Evolutionary conservation across 768 basidiomycete genomes (phyloP).

Genomic region (Kwoniella europaea): DNA sequence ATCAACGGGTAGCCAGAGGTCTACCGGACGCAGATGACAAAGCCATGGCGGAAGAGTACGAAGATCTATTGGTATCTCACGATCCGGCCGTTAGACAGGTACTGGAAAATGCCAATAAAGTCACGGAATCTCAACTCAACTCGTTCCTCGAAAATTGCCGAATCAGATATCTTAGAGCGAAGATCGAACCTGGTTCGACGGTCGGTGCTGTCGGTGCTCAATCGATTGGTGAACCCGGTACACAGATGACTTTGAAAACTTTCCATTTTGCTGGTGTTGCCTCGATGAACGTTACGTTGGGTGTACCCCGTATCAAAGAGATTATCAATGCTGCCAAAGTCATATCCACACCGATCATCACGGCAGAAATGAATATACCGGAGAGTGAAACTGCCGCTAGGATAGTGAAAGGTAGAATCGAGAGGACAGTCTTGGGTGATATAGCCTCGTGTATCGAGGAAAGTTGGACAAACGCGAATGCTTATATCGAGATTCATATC

Average conservation of each 20-base stretch:
- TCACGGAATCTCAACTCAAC: slow-evolving; percentile 78
- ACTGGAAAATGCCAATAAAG: slow-evolving; percentile 88
- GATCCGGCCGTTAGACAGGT: slow-evolving; percentile 69
- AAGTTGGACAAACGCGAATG: slow-evolving; percentile 90
- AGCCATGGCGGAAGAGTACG: slow-evolving; percentile 73
- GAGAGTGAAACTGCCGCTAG: slow-evolving; percentile 88
- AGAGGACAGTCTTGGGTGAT: slow-evolving; percentile 92
- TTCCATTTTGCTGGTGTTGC: slow-evolving; percentile 99
- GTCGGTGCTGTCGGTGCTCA: slow-evolving; percentile 98
- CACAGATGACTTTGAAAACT: slow-evolving; percentile 99
- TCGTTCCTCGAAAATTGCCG: slow-evolving; percentile 85
- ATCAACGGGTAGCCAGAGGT: slow-evolving; percentile 71
- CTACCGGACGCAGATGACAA: slow-evolving; percentile 76
- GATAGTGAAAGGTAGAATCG: slow-evolving; percentile 93
- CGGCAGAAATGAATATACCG: slow-evolving; percentile 84
- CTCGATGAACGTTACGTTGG: slow-evolving; percentile 98
- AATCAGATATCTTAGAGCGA: slow-evolving; percentile 89
- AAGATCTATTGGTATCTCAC: slow-evolving; percentile 72
- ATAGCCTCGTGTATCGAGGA: slow-evolving; percentile 91
- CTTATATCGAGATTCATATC: slow-evolving; percentile 89
- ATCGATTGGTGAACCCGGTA: slow-evolving; percentile 98
- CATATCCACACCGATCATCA: slow-evolving; percentile 98
- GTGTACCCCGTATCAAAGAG: slow-evolving; percentile 99
- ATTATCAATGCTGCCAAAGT: slow-evolving; percentile 98
- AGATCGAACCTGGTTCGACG: slow-evolving; percentile 97